A percentile compares a stretch with the other conserved stretches of the same genome.
Evolutionary conservation across 2,329 filamentous ascomycete species (phyloP).

Genomic region (Fusarium euwallaceae): DNA sequence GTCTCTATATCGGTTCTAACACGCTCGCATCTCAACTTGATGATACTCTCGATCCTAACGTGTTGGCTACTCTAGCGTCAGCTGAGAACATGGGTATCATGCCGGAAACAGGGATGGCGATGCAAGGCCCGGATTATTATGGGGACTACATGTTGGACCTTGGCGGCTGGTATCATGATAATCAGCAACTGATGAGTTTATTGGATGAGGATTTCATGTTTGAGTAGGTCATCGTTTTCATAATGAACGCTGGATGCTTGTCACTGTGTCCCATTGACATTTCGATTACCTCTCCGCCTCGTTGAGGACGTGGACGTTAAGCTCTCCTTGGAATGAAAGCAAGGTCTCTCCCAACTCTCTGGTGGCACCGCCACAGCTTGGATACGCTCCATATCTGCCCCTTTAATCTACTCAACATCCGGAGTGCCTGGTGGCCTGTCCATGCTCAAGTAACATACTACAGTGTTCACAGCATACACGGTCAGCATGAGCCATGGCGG

Average conservation of each 20-base stretch:
- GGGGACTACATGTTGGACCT: constrained; percentile 3
- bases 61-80: background rate
- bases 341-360: too few species aligned
- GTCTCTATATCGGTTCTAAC: constrained; percentile 41
- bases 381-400: too few species aligned
- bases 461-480: background rate
- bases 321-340: too few species aligned
- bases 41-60: background rate
- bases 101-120: background rate
- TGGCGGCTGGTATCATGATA: constrained; percentile 30
- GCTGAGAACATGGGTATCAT: background rate
- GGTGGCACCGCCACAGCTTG: too few species aligned
- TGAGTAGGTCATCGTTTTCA: background rate
- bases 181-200: constrained; percentile 34
- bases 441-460: background rate
- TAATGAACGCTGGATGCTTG: background rate
- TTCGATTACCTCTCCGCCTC: background rate
- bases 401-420: background rate
- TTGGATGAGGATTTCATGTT: constrained; percentile 31
- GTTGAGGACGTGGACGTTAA: too few species aligned
- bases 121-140: background rate
- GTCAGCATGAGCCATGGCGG: background rate
- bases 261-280: background rate
- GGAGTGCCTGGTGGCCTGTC: background rate
- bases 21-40: background rate